Base-by-base conservation (phyloP, 2,329 filamentous ascomycete genomes). In the Remersonia thermophila region DNA sequence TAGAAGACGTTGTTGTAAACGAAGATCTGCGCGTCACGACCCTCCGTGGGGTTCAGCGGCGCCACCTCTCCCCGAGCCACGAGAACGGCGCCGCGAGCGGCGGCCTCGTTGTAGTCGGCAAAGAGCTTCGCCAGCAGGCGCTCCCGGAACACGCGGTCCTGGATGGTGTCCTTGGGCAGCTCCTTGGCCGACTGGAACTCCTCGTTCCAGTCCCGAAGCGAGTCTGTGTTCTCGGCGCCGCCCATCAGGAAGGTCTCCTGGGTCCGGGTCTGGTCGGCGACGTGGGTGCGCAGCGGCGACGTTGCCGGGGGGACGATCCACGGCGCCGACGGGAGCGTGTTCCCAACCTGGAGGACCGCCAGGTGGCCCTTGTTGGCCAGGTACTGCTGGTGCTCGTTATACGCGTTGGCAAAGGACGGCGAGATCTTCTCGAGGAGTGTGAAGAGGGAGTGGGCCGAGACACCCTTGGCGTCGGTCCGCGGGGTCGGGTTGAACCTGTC, bases 1-100 rank as follows among this genome's bases (percentile, higher is more conserved):
- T 94, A 98, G 67, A 98, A 98, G 48, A 98, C 86, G 61, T 98
- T 98, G 69, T 96, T 96, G 67, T 96, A 95, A 16, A 98, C 89
- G 53, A 94, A 98, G 47, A 98, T 98, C 58, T 98, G 91, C 3
- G 91, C 91, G 57, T 98, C 89, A 47, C 72, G 76, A 45, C 71
- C 78, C 62, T 98, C 91, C 0, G 89, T 96, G 6, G 91, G 93
- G 63, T 98, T 98, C 37, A 98, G 64, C 6, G 91, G 85, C 14
- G 86, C 79, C 45, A 98, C 82, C 58, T 98, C 91, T 36, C 91
- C 91, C 39, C 84, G 75, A 16, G 87, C 89, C 36, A 98, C 89
- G 47, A 96, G 67, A 31, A 95, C 83, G 23, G 91, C 89, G 43
- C 91, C 91, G 43, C 85, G 78, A 28, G 86, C 83, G 38, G 93